A percentile compares a stretch with the other conserved stretches of the same genome.
Conservation (phyloP, 164 flowering plant genomes). For the Vitis riparia region DNA sequence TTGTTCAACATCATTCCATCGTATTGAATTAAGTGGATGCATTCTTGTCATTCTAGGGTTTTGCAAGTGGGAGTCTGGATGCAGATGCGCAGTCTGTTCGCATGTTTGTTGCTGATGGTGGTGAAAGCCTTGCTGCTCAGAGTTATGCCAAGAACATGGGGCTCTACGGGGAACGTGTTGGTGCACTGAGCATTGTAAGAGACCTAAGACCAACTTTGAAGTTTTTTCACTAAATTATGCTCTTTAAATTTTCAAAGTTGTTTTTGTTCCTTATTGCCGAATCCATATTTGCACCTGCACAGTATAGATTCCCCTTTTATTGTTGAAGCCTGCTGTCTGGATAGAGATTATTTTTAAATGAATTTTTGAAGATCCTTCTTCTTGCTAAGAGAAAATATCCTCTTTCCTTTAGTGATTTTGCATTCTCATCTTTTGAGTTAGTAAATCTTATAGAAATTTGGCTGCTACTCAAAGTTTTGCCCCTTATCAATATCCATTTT, state of each 20-base stretch:
- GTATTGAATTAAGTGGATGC: background rate
- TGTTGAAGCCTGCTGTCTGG: background rate
- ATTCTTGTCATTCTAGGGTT: constrained; percentile 57
- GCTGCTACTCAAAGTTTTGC: background rate
- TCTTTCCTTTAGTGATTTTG: background rate
- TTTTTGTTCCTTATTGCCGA: too few species aligned
- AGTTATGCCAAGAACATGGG: constrained; percentile 99
- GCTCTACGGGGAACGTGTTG: constrained; percentile 99
- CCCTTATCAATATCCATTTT: background rate
- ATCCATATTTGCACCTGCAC: too few species aligned
- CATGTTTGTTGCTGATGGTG: constrained; percentile 96
- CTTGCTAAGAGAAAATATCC: background rate
- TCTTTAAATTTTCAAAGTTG: too few species aligned
- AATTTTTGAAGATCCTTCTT: too few species aligned
- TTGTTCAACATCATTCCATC: background rate
- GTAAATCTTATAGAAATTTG: background rate
- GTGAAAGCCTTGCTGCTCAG: constrained; percentile 90
- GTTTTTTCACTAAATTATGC: background rate
- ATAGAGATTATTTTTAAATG: too few species aligned
- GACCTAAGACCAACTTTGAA: too few species aligned
- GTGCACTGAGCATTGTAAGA: constrained; percentile 97
- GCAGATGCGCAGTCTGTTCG: constrained; percentile 92
- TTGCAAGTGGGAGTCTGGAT: constrained; percentile 98
- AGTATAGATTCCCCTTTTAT: too few species aligned
- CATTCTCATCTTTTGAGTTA: background rate